Conservation (phyloP, 192 early-diverging fungal species). For the Backusella australiensis region DNA sequence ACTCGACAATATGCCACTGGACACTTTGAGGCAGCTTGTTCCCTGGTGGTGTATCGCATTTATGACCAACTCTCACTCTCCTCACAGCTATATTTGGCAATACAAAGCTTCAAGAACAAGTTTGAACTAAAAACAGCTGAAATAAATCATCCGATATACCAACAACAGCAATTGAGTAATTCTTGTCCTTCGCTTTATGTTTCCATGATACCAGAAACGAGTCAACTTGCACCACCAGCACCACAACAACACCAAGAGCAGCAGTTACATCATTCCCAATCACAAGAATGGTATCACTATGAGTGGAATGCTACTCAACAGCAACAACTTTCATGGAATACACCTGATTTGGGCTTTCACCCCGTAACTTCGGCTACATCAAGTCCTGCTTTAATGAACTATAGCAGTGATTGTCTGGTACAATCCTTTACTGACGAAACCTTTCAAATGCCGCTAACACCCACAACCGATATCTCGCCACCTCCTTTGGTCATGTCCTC, state of each 20-base stretch:
- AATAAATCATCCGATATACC: neutral
- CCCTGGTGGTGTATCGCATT: neutral
- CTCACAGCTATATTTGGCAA: neutral
- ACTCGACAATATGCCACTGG: neutral
- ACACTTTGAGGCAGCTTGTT: neutral
- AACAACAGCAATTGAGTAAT: neutral
- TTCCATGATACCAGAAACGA: neutral
- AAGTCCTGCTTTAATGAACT: neutral
- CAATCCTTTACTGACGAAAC: neutral
- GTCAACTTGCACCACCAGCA: neutral
- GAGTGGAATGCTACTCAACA: neutral
- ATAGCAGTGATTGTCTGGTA: constrained; percentile 2
- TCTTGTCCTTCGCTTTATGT: constrained; percentile 6
- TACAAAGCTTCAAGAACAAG: neutral
- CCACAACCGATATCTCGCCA: neutral
- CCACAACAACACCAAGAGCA: neutral
- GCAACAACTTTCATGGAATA: neutral
- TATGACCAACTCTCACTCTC: constrained; percentile 9
- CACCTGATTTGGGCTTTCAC: neutral
- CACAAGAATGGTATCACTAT: constrained; percentile 8
- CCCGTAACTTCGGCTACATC: neutral
- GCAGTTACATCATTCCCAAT: neutral
- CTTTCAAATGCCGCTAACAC: neutral
- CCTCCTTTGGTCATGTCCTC: neutral
- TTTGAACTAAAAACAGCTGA: neutral